Percentiles rank a stretch among this genome's conserved stretches.
Conservation (phyloP, 768 basidiomycete species). For the Tricholoma furcatifolium region DNA sequence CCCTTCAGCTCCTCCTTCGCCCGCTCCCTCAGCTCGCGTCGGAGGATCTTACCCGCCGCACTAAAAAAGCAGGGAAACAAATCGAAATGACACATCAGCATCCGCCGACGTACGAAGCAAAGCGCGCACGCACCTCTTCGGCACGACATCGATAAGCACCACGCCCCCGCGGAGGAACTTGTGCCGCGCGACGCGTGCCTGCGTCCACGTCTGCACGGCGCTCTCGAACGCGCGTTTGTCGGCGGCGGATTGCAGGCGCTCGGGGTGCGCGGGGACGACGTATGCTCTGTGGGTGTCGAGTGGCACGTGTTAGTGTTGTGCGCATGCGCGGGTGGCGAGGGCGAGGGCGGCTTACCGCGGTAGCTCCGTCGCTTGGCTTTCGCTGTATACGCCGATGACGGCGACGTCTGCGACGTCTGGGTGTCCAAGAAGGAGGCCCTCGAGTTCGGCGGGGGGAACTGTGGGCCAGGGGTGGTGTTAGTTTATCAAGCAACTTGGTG, state of each 20-base stretch:
- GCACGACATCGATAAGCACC: slow-evolving; percentile 57
- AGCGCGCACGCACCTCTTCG: slow-evolving; percentile 73
- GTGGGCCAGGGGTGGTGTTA: background rate
- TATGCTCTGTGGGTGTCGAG: slow-evolving; percentile 49
- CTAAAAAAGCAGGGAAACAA: too few species aligned
- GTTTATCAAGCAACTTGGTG: background rate
- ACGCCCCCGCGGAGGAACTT: slow-evolving; percentile 81
- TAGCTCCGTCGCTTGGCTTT: slow-evolving; percentile 74
- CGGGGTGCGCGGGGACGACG: slow-evolving; percentile 50
- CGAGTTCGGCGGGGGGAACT: slow-evolving; percentile 89
- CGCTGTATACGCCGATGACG: slow-evolving; percentile 73
- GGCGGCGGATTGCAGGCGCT: slow-evolving; percentile 28
- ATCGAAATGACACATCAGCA: too few species aligned
- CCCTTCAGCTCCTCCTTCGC: slow-evolving; percentile 57
- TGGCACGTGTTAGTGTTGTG: background rate
- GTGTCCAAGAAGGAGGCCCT: slow-evolving; percentile 71
- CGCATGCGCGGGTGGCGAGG: background rate
- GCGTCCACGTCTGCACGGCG: slow-evolving; percentile 65
- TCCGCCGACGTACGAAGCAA: too few species aligned
- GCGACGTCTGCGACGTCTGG: slow-evolving; percentile 76
- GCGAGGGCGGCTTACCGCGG: slow-evolving; percentile 56
- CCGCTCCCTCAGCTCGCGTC: slow-evolving; percentile 69
- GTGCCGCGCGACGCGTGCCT: slow-evolving; percentile 66
- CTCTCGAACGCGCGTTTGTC: slow-evolving; percentile 44
- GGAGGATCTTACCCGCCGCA: slow-evolving; percentile 85